Conservation (phyloP, 176 grass and related monocot species). For the Oryza meyeriana region DNA sequence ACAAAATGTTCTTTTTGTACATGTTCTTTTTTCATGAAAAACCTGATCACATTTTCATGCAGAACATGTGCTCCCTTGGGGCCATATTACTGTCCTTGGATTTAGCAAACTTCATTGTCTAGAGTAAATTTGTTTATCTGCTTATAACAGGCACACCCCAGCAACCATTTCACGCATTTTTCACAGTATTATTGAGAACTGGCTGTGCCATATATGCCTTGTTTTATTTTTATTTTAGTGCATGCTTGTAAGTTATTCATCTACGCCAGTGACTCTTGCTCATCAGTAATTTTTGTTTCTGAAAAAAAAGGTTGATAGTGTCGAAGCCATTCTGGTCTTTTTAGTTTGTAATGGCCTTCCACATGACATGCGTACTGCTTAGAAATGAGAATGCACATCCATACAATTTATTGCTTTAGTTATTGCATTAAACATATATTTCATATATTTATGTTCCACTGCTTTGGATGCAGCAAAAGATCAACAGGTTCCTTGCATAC, state of each 20-base stretch:
- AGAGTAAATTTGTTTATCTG: background rate
- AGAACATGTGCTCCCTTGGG: background rate
- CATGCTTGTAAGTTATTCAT: background rate
- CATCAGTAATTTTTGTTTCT: background rate
- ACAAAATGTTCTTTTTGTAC: background rate
- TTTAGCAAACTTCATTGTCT: background rate
- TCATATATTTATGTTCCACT: slow-evolving; percentile 7
- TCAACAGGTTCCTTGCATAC: slow-evolving; percentile 76
- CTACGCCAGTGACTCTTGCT: background rate
- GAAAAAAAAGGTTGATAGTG: background rate
- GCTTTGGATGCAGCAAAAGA: slow-evolving; percentile 61
- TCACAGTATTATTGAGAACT: background rate
- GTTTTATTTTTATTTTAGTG: background rate
- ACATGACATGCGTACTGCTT: background rate
- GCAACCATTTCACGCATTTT: background rate
- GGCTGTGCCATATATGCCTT: background rate
- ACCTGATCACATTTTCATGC: background rate
- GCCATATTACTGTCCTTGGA: background rate
- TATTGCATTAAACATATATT: background rate
- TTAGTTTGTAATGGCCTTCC: background rate
- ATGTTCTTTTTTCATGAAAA: background rate
- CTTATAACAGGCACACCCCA: background rate
- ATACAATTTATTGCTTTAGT: background rate
- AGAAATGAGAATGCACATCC: background rate
- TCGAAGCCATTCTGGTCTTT: background rate